Evolutionary conservation across 345 rosid genomes (phyloP).

Genomic region (Rhodamnia rubescens): DNA sequence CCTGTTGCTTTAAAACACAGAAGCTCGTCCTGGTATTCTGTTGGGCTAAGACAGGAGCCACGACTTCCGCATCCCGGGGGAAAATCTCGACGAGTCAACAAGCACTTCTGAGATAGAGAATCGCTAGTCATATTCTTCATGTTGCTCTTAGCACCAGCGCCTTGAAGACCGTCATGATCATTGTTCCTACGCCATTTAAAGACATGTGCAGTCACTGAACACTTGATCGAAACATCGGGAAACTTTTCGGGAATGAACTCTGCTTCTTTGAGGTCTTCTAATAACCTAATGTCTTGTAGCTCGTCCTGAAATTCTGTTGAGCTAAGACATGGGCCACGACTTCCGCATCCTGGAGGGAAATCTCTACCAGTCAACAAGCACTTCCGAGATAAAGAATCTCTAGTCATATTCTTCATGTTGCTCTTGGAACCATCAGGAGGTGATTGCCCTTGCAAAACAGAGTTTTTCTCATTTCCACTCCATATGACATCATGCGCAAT

Average conservation of each 20-base stretch:
- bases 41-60: neutral
- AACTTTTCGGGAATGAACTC: neutral
- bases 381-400: neutral
- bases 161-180: too few relatives aligned
- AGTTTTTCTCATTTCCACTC: neutral
- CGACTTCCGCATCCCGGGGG: neutral
- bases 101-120: neutral
- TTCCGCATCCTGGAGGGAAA: slow-evolving; percentile 1
- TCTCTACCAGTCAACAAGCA: neutral
- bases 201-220: neutral
- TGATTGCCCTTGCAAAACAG: neutral
- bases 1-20: too few relatives aligned
- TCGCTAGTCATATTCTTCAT: neutral
- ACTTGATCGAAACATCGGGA: neutral
- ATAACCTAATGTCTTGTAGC: too few relatives aligned
- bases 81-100: neutral
- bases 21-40: too few relatives aligned
- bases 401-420: neutral
- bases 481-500: neutral
- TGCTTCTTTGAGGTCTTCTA: neutral
- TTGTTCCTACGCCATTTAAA: too few relatives aligned
- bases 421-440: neutral
- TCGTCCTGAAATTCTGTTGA: too few relatives aligned
- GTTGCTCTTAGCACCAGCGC: neutral
- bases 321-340: neutral